Base-by-base conservation (phyloP, 2,329 filamentous ascomycete species). In the Diaporthe batatas region DNA sequence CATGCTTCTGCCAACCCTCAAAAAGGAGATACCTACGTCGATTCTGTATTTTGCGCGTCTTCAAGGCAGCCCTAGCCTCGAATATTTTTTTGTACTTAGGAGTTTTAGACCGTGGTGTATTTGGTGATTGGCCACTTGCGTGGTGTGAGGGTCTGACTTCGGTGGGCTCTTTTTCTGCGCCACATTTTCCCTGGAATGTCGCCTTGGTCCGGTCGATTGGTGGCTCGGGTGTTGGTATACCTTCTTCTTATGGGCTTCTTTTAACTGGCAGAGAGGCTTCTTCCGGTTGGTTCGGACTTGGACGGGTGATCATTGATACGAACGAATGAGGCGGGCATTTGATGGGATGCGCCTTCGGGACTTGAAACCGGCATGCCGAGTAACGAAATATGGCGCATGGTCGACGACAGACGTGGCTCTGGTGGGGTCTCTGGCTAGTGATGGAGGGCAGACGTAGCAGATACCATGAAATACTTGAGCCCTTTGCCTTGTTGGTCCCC, bases 1-100 rank as follows among this genome's bases (percentile, higher is more conserved):
- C 42, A 36, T 29, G 29, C 54, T 25, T 49, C 51, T 68, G n/a
- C 51, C 51, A 49, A 29, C 23, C 44, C 42, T 42, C 49, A 47
- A 62, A 72, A 57, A 73, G 29, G 71, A 70, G 67, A 73, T 64
- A 73, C 71, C 67, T 64, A 65, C 67, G 57, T 73, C 29, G 23
- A 25, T 70, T 44, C 18, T 44, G 16, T 4, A 44, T 29, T 51
- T 29, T 47, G 57, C 29, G 44, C 18, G 36, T 7, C 11, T 6
- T 29, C 44, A 58, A 29, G 68, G 32, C 23, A 62, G 23, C 16
- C 34, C 14, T 47, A 25, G 34, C 23, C 34, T 53, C 62, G 55
- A 42, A 49, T n/a, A 21, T 39, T 54, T 44, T n/a, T 44, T 25
- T 70, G 44, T 70, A 54, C 55, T n/a, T n/a, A 53, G 42, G 62